Evolutionary conservation across 2,329 filamentous ascomycete genomes (phyloP).

Genomic region (Triangularia setosa): DNA sequence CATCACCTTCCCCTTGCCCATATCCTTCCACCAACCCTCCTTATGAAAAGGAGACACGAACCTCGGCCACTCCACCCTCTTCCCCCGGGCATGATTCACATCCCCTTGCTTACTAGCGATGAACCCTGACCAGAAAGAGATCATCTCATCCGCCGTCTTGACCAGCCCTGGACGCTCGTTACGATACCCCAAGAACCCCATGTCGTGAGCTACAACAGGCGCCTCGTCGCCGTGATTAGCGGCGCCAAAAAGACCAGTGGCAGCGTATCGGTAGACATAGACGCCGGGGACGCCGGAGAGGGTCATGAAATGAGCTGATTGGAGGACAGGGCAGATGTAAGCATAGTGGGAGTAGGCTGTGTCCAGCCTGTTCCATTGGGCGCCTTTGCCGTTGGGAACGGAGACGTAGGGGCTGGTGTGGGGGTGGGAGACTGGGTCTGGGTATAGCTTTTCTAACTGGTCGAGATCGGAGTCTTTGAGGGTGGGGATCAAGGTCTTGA

Average conservation of each 20-base stretch:
- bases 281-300: conserved; percentile 30
- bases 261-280: conserved; percentile 59
- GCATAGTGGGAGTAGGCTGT: conserved; percentile 62
- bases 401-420: conserved; percentile 29
- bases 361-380: conserved; percentile 55
- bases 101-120: conserved; percentile 22
- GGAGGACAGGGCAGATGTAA: conserved; percentile 60
- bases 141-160: conserved; percentile 40
- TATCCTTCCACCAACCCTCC: conserved; percentile 2
- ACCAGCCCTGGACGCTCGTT: conserved; percentile 34
- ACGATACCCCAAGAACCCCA: conserved; percentile 28
- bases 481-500: conserved; percentile 56
- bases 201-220: conserved; percentile 41
- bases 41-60: conserved; percentile 40
- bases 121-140: conserved; percentile 40
- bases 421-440: conserved; percentile 45
- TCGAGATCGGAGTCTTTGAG: conserved; percentile 50
- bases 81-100: conserved; percentile 11
- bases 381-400: conserved; percentile 39
- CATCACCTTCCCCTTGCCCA: conserved; percentile 37
- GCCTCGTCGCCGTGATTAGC: conserved; percentile 49
- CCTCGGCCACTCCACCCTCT: conserved; percentile 37
- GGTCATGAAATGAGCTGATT: conserved; percentile 49
- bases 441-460: conserved; percentile 57
- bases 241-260: conserved; percentile 37